These are phyloP conservation scores for Prunella vulgaris DNA, from an alignment of 257 asterid species.

Conservation along the genomic window DNA sequence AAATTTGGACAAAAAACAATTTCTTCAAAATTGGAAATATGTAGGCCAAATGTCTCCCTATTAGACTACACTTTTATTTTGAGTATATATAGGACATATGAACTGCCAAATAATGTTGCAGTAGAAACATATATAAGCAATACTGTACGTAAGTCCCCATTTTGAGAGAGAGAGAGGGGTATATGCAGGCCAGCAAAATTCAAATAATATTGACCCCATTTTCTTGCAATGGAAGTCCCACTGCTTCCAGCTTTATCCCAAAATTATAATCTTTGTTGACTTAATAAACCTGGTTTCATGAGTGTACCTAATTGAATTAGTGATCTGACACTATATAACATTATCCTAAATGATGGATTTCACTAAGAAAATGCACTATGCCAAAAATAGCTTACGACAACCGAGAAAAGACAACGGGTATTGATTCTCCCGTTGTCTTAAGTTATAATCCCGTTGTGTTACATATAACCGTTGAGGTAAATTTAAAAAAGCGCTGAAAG, in stretches of 20 bases:
- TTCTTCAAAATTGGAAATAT: conserved; percentile 29
- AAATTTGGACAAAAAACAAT: conserved; percentile 34
- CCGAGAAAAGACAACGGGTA: too few relatives aligned
- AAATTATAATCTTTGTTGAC: not conserved
- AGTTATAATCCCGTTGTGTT: too few relatives aligned
- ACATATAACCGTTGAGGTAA: too few relatives aligned
- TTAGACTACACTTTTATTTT: conserved; percentile 34
- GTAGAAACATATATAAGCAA: conserved; percentile 3
- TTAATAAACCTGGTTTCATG: not conserved
- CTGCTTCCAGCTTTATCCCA: not conserved
- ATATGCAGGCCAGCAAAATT: conserved; percentile 11
- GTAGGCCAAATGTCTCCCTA: conserved; percentile 54
- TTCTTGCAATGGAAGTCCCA: not conserved
- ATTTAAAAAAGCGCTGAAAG: too few relatives aligned
- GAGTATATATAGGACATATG: conserved; percentile 29
- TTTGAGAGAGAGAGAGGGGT: not conserved
- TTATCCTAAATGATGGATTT: not conserved
- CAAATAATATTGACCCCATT: conserved; percentile 17
- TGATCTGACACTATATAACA: not conserved
- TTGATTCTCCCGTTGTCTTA: too few relatives aligned
- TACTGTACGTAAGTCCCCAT: not conserved
- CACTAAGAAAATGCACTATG: too few relatives aligned
- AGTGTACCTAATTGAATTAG: not conserved
- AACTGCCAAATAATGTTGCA: conserved; percentile 22
- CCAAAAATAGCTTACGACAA: too few relatives aligned